These are phyloP conservation scores for Coffea eugenioides DNA, from an alignment of 257 asterid genomes.

Conservation along the genomic window DNA sequence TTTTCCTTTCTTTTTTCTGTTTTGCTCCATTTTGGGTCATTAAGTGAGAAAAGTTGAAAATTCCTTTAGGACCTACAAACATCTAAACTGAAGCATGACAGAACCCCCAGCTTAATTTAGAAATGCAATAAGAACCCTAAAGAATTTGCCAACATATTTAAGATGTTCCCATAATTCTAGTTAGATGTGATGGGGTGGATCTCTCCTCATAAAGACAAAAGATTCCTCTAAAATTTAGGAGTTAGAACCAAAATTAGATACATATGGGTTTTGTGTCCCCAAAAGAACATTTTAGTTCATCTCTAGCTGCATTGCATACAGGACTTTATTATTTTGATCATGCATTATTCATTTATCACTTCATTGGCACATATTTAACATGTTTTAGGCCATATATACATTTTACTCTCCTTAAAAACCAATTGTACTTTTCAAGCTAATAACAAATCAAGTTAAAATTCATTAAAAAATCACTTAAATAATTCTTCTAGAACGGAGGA, in stretches of 20 bases:
- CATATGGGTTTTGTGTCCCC: neutral
- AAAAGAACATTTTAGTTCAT: neutral
- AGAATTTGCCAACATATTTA: neutral
- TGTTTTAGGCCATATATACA: neutral
- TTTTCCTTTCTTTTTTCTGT: too few species aligned
- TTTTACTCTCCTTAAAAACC: neutral
- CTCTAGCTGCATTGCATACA: neutral
- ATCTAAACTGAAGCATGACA: conserved; percentile 6
- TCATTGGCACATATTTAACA: neutral
- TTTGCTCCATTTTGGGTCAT: too few species aligned
- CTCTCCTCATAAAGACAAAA: neutral
- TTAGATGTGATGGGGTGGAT: neutral
- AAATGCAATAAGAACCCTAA: neutral
- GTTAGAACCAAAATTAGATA: neutral
- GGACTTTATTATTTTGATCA: neutral
- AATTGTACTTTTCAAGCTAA: neutral
- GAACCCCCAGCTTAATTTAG: neutral
- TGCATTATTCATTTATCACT: too few species aligned
- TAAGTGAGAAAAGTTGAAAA: neutral
- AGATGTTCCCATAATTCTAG: neutral
- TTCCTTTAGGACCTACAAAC: neutral
- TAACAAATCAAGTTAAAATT: neutral
- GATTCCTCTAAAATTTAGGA: neutral
- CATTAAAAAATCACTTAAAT: neutral
- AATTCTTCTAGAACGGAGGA: neutral